These are phyloP conservation scores for Rutstroemia sp. DNA, from an alignment of 2,329 filamentous ascomycete species.

Conservation along the genomic window DNA sequence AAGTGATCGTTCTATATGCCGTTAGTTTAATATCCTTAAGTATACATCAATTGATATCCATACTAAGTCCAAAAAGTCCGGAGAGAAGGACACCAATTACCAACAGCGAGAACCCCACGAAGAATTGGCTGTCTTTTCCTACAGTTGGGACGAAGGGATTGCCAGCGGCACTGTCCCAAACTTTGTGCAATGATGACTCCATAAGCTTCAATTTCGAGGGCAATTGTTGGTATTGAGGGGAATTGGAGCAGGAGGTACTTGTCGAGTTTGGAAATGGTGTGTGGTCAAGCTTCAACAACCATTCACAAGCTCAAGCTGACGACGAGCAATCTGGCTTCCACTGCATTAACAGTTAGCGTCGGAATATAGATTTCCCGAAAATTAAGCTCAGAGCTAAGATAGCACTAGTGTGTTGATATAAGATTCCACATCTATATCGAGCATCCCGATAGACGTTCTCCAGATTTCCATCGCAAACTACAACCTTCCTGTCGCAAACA, in stretches of 20 bases:
- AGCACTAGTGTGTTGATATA: not conserved
- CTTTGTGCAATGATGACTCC: conserved; percentile 76
- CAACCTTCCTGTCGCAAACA: not conserved
- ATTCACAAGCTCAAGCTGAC: conserved; percentile 8
- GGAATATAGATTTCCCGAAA: conserved; percentile 12
- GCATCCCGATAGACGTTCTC: not conserved
- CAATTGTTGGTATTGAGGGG: not conserved
- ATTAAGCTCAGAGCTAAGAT: conserved; percentile 16
- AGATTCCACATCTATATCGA: not conserved
- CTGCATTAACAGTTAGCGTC: conserved; percentile 7
- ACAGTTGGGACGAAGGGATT: conserved; percentile 76
- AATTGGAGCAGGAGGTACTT: not conserved
- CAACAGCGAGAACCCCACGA: conserved; percentile 70
- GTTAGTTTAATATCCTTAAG: conserved; percentile 10
- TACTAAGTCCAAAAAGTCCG: conserved; percentile 82
- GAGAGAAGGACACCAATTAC: conserved; percentile 64
- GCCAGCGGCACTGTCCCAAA: conserved; percentile 89
- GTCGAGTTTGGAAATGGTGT: not conserved
- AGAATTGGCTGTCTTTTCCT: conserved; percentile 77
- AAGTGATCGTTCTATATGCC: conserved; percentile 65
- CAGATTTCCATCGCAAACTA: not conserved
- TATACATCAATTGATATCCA: conserved; percentile 22
- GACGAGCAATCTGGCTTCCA: conserved; percentile 18
- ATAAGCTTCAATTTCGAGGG: conserved; percentile 39
- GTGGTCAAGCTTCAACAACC: not conserved